A percentile compares a stretch with the other conserved stretches of the same genome.
These are phyloP conservation scores for Talaromyces sp. DNA, from an alignment of 2,329 filamentous ascomycete species.

Conservation along the genomic window DNA sequence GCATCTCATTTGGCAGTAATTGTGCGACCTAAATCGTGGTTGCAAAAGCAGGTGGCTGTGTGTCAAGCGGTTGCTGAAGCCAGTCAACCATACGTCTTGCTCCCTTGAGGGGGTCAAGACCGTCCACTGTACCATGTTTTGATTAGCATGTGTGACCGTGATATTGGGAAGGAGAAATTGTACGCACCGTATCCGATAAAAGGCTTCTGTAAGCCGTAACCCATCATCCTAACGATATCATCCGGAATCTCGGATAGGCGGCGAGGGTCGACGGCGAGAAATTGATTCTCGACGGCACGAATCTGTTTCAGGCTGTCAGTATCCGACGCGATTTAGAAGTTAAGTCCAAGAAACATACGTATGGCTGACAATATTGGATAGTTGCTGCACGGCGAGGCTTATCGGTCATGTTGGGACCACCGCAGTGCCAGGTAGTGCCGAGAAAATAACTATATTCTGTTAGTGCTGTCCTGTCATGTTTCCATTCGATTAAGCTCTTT, in stretches of 20 bases:
- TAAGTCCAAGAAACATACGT: slow-evolving; percentile 16
- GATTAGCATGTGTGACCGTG: neutral
- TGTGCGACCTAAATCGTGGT: neutral
- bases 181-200: slow-evolving; percentile 33
- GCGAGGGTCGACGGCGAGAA: slow-evolving; percentile 32
- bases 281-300: slow-evolving; percentile 33
- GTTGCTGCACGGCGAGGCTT: slow-evolving; percentile 34
- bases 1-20: neutral
- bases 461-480: neutral
- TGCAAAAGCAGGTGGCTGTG: slow-evolving; percentile 27
- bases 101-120: slow-evolving; percentile 27
- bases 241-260: slow-evolving; percentile 29
- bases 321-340: too few species aligned
- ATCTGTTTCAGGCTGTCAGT: slow-evolving; percentile 21
- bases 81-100: slow-evolving; percentile 29
- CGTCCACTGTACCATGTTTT: slow-evolving; percentile 23
- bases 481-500: too few species aligned
- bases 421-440: slow-evolving; percentile 39
- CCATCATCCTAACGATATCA: slow-evolving; percentile 34
- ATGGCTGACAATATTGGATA: slow-evolving; percentile 44
- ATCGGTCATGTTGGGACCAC: slow-evolving; percentile 34
- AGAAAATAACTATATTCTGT: slow-evolving; percentile 24
- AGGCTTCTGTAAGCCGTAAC: slow-evolving; percentile 30
- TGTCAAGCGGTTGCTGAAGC: slow-evolving; percentile 28
- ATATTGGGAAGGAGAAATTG: neutral